Evolutionary conservation across 352 stramenopile species (phyloP).

Genomic region (Peronosclerospora sorghi): DNA sequence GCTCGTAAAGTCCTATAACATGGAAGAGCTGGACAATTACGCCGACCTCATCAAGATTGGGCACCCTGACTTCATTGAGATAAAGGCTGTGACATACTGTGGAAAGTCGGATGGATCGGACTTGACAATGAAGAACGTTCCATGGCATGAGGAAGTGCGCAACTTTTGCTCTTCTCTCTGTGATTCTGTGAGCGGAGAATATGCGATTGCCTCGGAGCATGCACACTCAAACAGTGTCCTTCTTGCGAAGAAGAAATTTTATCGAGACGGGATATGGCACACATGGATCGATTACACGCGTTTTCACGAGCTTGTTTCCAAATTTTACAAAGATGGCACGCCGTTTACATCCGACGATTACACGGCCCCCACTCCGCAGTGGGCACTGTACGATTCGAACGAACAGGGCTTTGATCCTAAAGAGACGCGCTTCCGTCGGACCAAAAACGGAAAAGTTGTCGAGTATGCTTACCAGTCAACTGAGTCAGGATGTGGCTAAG

Average conservation of each 20-base stretch:
- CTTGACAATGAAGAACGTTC: conserved; percentile 97
- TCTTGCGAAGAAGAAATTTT: conserved; percentile 87
- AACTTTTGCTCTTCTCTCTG: conserved; percentile 82
- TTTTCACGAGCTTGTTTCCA: conserved; percentile 86
- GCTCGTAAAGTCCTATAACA: conserved; percentile 98
- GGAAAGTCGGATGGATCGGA: conserved; percentile 96
- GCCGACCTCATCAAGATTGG: conserved; percentile 88
- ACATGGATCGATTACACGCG: conserved; percentile 99
- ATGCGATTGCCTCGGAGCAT: conserved; percentile 92
- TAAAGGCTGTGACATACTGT: conserved; percentile 98
- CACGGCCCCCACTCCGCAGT: conserved; percentile 88
- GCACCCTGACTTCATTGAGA: conserved; percentile 89
- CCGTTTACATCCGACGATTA: conserved; percentile 92
- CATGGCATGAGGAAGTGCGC: conserved; percentile 96
- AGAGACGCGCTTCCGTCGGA: conserved; percentile 85
- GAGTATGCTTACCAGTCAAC: conserved; percentile 78
- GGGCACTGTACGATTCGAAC: conserved; percentile 91
- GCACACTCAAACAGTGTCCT: conserved; percentile 94
- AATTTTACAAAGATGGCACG: conserved; percentile 74
- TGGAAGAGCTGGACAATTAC: conserved; percentile 92
- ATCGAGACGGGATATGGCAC: conserved; percentile 88
- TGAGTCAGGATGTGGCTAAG: conserved; percentile 74
- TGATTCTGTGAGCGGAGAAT: conserved; percentile 72
- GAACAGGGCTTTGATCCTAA: conserved; percentile 96
- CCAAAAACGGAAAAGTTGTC: conserved; percentile 80